These are phyloP conservation scores for Polytrichum formosum DNA, from an alignment of 225 moss, liverwort and hornwort species.

Conservation along the genomic window DNA sequence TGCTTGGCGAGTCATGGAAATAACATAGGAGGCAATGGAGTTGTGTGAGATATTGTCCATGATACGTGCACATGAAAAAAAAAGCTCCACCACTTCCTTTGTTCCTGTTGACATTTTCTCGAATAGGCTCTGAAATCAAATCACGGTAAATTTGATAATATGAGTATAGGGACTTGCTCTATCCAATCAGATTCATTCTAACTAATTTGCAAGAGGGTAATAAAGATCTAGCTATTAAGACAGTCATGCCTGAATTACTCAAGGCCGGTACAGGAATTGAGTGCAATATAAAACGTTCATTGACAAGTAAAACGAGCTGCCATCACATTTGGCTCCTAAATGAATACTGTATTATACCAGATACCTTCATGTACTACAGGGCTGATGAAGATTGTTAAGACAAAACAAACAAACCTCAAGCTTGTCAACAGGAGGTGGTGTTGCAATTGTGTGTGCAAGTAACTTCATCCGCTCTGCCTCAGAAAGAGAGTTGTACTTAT, in stretches of 20 bases:
- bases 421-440: slow-evolving; percentile 73
- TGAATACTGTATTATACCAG: background rate
- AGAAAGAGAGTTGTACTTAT: slow-evolving; percentile 64
- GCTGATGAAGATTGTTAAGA: background rate
- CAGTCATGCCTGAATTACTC: no score
- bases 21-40: slow-evolving; percentile 90
- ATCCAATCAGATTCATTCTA: no score
- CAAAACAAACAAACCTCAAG: slow-evolving; percentile 41
- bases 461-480: slow-evolving; percentile 68
- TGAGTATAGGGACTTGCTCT: background rate
- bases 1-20: slow-evolving; percentile 94
- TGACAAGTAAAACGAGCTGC: background rate
- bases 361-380: background rate
- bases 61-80: slow-evolving; percentile 66
- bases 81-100: slow-evolving; percentile 77
- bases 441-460: slow-evolving; percentile 60
- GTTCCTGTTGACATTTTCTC: slow-evolving; percentile 69
- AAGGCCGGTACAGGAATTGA: no score
- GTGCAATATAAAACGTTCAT: background rate
- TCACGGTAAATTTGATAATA: background rate
- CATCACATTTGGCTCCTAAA: background rate
- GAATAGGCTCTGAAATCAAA: slow-evolving; percentile 44
- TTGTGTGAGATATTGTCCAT: slow-evolving; percentile 68
- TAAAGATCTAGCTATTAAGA: no score
- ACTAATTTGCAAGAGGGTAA: no score